Conservation (phyloP, 2,329 filamentous ascomycete species). For the Botrytis medusae region DNA sequence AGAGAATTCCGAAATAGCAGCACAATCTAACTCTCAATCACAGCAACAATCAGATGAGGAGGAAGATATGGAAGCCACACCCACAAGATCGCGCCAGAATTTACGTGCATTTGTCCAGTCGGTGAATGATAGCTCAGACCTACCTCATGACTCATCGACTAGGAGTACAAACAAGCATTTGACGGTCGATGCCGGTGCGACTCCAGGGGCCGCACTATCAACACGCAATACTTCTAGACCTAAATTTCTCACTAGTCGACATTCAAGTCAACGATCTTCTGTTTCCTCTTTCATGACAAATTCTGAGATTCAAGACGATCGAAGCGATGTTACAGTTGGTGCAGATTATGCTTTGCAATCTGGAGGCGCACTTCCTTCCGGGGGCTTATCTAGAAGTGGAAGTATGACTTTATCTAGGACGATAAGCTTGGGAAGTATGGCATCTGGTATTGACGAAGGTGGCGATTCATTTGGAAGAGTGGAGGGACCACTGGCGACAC, state of each 20-base stretch:
- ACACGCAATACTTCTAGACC: constrained; percentile 46
- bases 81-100: constrained; percentile 28
- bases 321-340: constrained; percentile 71
- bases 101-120: constrained; percentile 25
- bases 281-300: constrained; percentile 59
- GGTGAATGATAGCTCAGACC: constrained; percentile 30
- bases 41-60: constrained; percentile 31
- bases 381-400: constrained; percentile 49
- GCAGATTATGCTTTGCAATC: constrained; percentile 82
- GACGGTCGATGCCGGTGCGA: constrained; percentile 47
- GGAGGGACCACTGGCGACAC: constrained; percentile 53
- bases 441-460: constrained; percentile 66
- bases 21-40: constrained; percentile 25
- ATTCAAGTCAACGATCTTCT: constrained; percentile 59
- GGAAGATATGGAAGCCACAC: constrained; percentile 32
- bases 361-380: constrained; percentile 67
- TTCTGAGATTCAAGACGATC: constrained; percentile 51
- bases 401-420: constrained; percentile 67
- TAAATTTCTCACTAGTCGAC: constrained; percentile 55
- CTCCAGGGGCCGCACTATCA: constrained; percentile 48
- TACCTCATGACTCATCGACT: constrained; percentile 42
- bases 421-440: constrained; percentile 87
- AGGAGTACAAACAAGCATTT: constrained; percentile 34
- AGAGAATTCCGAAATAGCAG: constrained; percentile 24
- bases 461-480: constrained; percentile 38